Percentiles rank a stretch among this genome's conserved stretches.
These are phyloP conservation scores for Myochromella boudieri DNA, from an alignment of 768 basidiomycete genomes.

Conservation along the genomic window DNA sequence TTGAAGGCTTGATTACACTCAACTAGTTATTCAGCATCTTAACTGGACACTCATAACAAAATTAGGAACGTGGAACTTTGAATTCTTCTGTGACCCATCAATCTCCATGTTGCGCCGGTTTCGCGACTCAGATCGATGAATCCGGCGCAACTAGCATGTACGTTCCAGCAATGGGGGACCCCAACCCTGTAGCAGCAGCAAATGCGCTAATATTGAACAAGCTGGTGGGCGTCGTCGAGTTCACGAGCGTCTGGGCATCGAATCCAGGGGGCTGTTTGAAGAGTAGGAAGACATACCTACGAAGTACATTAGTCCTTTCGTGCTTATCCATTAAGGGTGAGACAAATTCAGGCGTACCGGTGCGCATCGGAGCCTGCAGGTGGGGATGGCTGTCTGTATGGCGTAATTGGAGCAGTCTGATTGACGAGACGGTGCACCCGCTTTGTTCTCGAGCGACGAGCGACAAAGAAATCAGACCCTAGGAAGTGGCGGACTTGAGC, in stretches of 20 bases:
- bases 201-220: constrained; percentile 34
- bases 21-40: too few species aligned
- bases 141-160: constrained; percentile 34
- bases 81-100: too few species aligned
- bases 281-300: constrained; percentile 42
- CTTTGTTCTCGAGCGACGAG: neutral
- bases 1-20: too few species aligned
- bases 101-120: too few species aligned
- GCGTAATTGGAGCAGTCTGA: constrained; percentile 37
- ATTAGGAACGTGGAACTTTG: too few species aligned
- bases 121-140: neutral
- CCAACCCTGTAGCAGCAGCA: constrained; percentile 29
- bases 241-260: constrained; percentile 27
- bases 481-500: constrained; percentile 50
- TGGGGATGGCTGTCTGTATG: constrained; percentile 39
- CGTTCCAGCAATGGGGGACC: constrained; percentile 33
- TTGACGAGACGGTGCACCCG: constrained; percentile 25
- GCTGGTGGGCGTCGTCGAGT: constrained; percentile 21
- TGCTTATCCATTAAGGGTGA: too few species aligned
- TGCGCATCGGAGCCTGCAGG: constrained; percentile 43
- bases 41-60: too few species aligned
- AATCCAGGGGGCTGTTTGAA: constrained; percentile 33
- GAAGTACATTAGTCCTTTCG: neutral
- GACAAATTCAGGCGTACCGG: constrained; percentile 26
- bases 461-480: constrained; percentile 38